Base-by-base conservation (phyloP, 179 eudicot species). In the Silene coronaria region DNA sequence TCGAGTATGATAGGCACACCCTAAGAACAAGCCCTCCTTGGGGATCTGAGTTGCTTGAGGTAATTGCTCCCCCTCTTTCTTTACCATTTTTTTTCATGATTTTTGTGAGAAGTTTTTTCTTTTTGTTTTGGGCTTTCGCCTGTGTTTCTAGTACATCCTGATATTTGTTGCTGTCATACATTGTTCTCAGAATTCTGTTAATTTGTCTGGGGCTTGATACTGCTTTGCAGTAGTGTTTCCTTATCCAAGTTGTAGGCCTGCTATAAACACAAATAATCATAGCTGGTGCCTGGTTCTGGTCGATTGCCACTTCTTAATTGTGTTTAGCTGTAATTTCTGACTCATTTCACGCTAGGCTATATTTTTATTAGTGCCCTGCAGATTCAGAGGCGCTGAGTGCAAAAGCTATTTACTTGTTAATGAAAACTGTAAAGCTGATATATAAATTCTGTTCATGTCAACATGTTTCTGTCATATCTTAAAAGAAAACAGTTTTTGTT, bases 41-140 rank as follows among this genome's bases (percentile, higher is more conserved):
- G 99, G 99, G 99, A 28, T 96, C 99, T 67, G 99, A 96, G 85
- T 97, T 96, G 85, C 96, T 96, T 79, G 99, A 96, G 97, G 99
- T 93, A 79, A 80, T 27, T 65, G 42, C 42, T 26, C 19, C 5
- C 7, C n/a, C 23, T 48, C 67, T 42, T 60, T 67, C 71, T 36
- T 45, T 26, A 0, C 22, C 30, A 1, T 34, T 5, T 19, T 21
- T 34, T 21, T 21, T 46, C 7, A 30, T 64, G 23, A 68, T 57
- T 36, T 24, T 32, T 76, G 48, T 59, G 21, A 10, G n/a, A 58
- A 46, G 0, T 17, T 19, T n/a, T 22, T 36, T 51, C 53, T 7
- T n/a, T n/a, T n/a, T n/a, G n/a, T 57, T 62, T 7, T 7, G 59
- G 13, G 64, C 9, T n/a, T 22, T 69, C 17, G 23, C 53, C 57